Evolutionary conservation across 2,329 filamentous ascomycete species (phyloP).

Genomic region (Penicillium verrucosum): DNA sequence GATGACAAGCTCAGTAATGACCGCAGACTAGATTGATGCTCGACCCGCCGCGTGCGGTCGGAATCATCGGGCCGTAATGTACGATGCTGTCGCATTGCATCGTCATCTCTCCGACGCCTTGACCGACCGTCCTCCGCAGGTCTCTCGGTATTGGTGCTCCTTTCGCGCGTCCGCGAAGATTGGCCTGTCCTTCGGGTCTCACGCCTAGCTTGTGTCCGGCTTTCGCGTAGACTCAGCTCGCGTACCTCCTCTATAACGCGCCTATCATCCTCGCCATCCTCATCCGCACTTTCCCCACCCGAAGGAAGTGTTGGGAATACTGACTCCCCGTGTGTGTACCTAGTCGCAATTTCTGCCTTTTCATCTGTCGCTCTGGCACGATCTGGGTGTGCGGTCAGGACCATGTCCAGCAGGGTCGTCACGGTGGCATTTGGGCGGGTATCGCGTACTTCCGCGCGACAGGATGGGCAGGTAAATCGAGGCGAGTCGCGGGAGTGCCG

Average conservation of each 20-base stretch:
- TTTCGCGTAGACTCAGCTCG: slow-evolving; percentile 64
- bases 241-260: slow-evolving; percentile 69
- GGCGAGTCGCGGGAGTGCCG: slow-evolving; percentile 47
- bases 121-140: slow-evolving; percentile 40
- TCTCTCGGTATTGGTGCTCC: slow-evolving; percentile 40
- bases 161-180: slow-evolving; percentile 25
- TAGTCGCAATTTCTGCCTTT: slow-evolving; percentile 68
- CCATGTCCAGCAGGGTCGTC: slow-evolving; percentile 85
- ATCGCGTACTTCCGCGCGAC: slow-evolving; percentile 78
- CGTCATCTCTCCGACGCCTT: slow-evolving; percentile 37
- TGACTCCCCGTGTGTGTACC: slow-evolving; percentile 78
- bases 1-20: slow-evolving; percentile 74
- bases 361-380: slow-evolving; percentile 68
- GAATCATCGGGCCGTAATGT: slow-evolving; percentile 21
- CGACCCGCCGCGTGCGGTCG: slow-evolving; percentile 59
- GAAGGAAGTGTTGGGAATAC: slow-evolving; percentile 63
- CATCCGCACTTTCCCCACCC: slow-evolving; percentile 37
- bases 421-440: slow-evolving; percentile 89
- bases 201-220: slow-evolving; percentile 23
- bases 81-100: slow-evolving; percentile 23
- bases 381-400: slow-evolving; percentile 73
- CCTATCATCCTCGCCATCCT: slow-evolving; percentile 60
- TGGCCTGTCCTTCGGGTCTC: slow-evolving; percentile 27
- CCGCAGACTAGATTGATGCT: slow-evolving; percentile 84
- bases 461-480: slow-evolving; percentile 86